Evolutionary conservation across 345 rosid genomes (phyloP), one percentile per base, ranked within the genome.

Genomic region (Erodium maritimum): DNA sequence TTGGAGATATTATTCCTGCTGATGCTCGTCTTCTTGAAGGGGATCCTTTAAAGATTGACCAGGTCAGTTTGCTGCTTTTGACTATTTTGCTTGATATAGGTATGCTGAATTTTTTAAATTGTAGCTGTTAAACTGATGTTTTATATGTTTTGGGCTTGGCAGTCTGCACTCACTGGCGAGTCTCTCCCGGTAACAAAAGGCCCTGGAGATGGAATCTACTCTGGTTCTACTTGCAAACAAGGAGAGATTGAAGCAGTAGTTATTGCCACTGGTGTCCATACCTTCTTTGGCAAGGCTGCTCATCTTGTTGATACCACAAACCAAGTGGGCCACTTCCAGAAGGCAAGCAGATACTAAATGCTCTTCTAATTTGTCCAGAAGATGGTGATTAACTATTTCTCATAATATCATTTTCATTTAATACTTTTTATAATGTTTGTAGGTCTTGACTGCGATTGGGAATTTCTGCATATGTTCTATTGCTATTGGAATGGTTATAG

Each of bases 401-500:
- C 33, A 51, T 34, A 25, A 23, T 55, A 29, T 56, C 21, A 23
- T 55, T 25, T 1, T 46, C 25, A 23, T 54, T 68, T 61, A 20
- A 46, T 68, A 48, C 54, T 54, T 63, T 51, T 24, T 34, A 17
- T 56, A 21, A 51, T 19, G 24, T 61, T 48, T 70, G 62, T 58
- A 93, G 99, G 99, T 93, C 68, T 89, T 93, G 83, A 93, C 97
- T 25, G 86, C 99, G 21, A 93, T 93, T 7, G 99, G 99, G 56
- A 93, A 93, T 69, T 93, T 93, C 75, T 93, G 97, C 82, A 93
- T 93, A 65, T 93, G 99, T 71, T 93, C 99, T 10, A 93, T 93
- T 71, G 97, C 88, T 50, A 76, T 82, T 21, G 99, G 99, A 54
- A 93, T 93, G 99, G 8, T 87, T 23, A 82, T 89, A 60, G 99